A percentile compares a stretch with the other conserved stretches of the same genome.
phyloP scores from a whole-genome alignment of 371 early-diverging fungal species.

The Mucor circinelloides region DNA sequence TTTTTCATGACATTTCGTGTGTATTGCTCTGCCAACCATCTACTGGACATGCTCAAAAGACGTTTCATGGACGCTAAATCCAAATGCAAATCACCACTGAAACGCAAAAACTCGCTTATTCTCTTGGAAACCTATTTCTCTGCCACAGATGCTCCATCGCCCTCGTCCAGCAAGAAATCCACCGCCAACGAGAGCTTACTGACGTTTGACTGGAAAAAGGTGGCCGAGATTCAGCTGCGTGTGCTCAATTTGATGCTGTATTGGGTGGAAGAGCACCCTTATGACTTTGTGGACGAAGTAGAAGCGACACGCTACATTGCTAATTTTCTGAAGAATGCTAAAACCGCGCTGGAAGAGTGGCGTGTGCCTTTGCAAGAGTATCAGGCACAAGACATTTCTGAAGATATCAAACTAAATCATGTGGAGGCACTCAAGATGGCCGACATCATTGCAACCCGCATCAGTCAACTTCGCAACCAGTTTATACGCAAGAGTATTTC shows the following conservation, averaged over 20 bases:
- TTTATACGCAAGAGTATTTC: constrained; percentile 33
- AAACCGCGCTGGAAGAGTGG: constrained; percentile 34
- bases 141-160: neutral
- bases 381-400: neutral
- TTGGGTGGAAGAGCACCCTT: constrained; percentile 66
- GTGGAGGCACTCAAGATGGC: constrained; percentile 8
- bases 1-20: constrained; percentile 67
- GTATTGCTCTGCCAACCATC: constrained; percentile 45
- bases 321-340: constrained; percentile 27
- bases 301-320: constrained; percentile 36
- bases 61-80: constrained; percentile 44
- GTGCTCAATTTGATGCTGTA: constrained; percentile 63
- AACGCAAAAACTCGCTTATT: constrained; percentile 5
- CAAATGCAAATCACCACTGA: neutral
- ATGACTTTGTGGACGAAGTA: constrained; percentile 71
- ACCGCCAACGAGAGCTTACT: constrained; percentile 1
- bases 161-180: constrained; percentile 2
- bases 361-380: constrained; percentile 14
- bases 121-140: constrained; percentile 20
- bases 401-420: neutral
- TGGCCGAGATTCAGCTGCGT: constrained; percentile 43
- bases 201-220: constrained; percentile 38
- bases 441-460: constrained; percentile 15
- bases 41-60: constrained; percentile 54
- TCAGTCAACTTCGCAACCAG: constrained; percentile 21